A percentile compares a stretch with the other conserved stretches of the same genome.
phyloP scores from a whole-genome alignment of 139 green algal species.

The Pseudopediastrum boryanum region DNA sequence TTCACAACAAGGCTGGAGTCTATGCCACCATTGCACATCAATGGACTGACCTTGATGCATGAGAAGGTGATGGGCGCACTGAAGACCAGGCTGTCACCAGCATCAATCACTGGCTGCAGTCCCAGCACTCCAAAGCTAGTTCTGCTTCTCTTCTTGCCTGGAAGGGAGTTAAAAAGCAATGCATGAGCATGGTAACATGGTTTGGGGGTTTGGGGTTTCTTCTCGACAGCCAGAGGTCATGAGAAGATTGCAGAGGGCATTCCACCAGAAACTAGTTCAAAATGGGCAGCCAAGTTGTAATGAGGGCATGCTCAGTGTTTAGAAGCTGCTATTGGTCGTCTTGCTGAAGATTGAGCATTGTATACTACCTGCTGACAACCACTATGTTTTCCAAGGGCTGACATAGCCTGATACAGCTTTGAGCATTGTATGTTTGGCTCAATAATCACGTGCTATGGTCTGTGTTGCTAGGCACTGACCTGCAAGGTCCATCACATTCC shows the following conservation, averaged over 20 bases:
- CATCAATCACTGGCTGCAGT: conserved; percentile 11
- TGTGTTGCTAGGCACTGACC: not conserved
- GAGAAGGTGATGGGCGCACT: conserved; percentile 3
- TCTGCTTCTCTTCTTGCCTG: not conserved
- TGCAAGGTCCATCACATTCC: conserved; percentile 14
- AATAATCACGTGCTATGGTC: not conserved
- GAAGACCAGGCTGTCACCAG: not conserved
- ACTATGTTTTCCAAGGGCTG: not conserved
- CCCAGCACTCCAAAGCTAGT: not conserved
- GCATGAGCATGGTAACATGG: no score
- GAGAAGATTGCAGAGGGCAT: not conserved
- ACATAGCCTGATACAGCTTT: not conserved
- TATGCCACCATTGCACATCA: no score
- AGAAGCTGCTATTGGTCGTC: not conserved
- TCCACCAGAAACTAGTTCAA: not conserved
- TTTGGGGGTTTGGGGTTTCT: no score
- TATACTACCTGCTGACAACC: not conserved
- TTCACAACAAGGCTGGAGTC: no score
- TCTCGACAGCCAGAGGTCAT: no score
- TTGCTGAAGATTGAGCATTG: not conserved
- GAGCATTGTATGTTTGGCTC: not conserved
- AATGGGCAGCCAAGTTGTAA: not conserved
- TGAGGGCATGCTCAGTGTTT: not conserved
- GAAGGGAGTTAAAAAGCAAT: not conserved
- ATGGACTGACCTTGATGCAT: conserved; percentile 3